Conservation (phyloP, 2,329 filamentous ascomycete genomes). For the Magnaporthales sp. region DNA sequence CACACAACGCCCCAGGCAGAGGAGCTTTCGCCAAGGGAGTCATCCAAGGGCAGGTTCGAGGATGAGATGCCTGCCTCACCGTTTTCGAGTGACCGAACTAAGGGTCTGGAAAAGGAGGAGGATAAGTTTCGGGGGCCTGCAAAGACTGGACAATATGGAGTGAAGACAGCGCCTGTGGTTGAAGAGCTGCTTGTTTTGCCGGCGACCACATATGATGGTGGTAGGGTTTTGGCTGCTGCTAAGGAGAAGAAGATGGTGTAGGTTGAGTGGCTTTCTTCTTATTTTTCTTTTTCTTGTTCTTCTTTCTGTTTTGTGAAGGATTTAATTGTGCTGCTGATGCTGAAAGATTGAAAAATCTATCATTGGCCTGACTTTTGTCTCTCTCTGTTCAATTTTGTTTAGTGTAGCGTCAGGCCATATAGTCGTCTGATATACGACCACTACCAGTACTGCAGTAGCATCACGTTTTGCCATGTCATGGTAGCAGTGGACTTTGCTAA, state of each 20-base stretch:
- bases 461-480: too few species aligned
- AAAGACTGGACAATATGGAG: neutral
- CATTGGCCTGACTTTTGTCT: too few species aligned
- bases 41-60: neutral
- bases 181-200: neutral
- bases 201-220: neutral
- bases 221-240: neutral
- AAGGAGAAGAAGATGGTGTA: neutral
- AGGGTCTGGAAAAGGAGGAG: neutral
- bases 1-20: neutral
- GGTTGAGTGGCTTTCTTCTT: neutral
- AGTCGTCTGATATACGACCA: too few species aligned
- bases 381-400: too few species aligned
- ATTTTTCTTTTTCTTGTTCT: neutral
- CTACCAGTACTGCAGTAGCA: too few species aligned
- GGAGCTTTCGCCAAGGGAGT: neutral
- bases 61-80: neutral
- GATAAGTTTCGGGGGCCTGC: neutral
- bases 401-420: too few species aligned
- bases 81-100: neutral
- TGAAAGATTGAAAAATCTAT: too few species aligned
- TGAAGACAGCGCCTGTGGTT: neutral
- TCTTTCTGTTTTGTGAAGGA: neutral
- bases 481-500: neutral
- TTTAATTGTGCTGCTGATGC: too few species aligned